A percentile compares a stretch with the other conserved stretches of the same genome.
Conservation (phyloP, 768 basidiomycete genomes). For the Lentinula edodes region DNA sequence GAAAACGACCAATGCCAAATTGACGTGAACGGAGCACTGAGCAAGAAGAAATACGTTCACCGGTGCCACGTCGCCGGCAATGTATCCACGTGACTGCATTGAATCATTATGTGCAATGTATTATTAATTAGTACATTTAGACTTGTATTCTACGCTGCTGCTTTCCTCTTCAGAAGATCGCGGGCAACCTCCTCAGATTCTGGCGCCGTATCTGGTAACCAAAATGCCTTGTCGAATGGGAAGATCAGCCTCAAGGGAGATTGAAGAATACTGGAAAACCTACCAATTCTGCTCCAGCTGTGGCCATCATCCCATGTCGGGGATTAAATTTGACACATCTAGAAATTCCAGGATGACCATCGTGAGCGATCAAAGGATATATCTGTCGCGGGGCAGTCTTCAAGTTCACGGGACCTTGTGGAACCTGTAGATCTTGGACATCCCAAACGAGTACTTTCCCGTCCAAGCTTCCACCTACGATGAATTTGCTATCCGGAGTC, state of each 20-base stretch:
- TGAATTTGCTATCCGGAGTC: slow-evolving; percentile 91
- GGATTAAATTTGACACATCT: slow-evolving; percentile 91
- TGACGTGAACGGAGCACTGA: too few relatives aligned
- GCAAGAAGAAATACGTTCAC: background rate
- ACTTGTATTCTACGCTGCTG: background rate
- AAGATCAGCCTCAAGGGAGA: background rate
- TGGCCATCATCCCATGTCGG: slow-evolving; percentile 80
- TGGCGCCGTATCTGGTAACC: slow-evolving; percentile 50
- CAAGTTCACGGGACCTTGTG: slow-evolving; percentile 48
- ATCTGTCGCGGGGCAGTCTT: slow-evolving; percentile 45
- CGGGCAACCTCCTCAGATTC: slow-evolving; percentile 70
- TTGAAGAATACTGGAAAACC: slow-evolving; percentile 6
- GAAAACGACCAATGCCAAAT: background rate
- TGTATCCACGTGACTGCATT: background rate
- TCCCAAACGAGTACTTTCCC: slow-evolving; percentile 91
- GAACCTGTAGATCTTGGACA: slow-evolving; percentile 52
- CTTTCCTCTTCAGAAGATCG: slow-evolving; percentile 58
- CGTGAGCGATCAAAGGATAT: slow-evolving; percentile 40
- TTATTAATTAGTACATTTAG: background rate
- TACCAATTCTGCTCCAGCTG: slow-evolving; percentile 81
- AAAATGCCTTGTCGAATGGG: slow-evolving; percentile 32
- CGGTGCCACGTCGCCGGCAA: background rate
- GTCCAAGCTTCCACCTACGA: slow-evolving; percentile 80
- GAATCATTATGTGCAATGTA: background rate
- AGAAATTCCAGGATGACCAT: slow-evolving; percentile 79